Percentiles rank a stretch among this genome's conserved stretches.
These are phyloP conservation scores for Stachybotrys echinatus DNA, from an alignment of 2,329 filamentous ascomycete genomes.

Conservation along the genomic window DNA sequence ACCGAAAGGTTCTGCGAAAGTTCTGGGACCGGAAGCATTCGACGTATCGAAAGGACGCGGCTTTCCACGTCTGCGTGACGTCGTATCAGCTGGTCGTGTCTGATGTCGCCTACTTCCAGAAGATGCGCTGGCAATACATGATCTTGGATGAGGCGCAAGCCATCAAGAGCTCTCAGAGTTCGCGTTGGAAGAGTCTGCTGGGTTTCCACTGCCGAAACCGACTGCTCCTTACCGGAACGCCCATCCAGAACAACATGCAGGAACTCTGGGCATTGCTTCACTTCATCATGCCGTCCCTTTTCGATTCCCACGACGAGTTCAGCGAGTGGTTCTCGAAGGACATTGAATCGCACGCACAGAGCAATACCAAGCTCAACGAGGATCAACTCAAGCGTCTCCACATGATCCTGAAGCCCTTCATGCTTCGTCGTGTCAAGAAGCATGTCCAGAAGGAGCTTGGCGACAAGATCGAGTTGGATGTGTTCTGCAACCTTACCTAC, in stretches of 20 bases:
- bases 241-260: conserved; percentile 99
- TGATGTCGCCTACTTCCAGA: conserved; percentile 96
- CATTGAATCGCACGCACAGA: conserved; percentile 97
- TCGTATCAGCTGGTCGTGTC: conserved; percentile 97
- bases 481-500: conserved; percentile 96
- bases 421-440: conserved; percentile 99
- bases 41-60: conserved; percentile 87
- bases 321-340: conserved; percentile 94
- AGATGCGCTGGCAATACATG: conserved; percentile 99
- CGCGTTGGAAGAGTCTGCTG: conserved; percentile 91
- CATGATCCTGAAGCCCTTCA: conserved; percentile 99
- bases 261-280: conserved; percentile 95
- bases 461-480: conserved; percentile 95
- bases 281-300: conserved; percentile 99
- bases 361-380: conserved; percentile 98
- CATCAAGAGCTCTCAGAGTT: conserved; percentile 96
- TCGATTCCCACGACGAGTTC: conserved; percentile 90
- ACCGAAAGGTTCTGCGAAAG: conserved; percentile 93
- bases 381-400: conserved; percentile 94
- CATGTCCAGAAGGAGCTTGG: conserved; percentile 98
- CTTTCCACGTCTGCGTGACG: conserved; percentile 93
- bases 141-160: conserved; percentile 97
- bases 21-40: conserved; percentile 99
- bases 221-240: conserved; percentile 88
- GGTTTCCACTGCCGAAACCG: conserved; percentile 95